phyloP scores from a whole-genome alignment of 2,329 filamentous ascomycete genomes.

The Claviceps sp. region DNA sequence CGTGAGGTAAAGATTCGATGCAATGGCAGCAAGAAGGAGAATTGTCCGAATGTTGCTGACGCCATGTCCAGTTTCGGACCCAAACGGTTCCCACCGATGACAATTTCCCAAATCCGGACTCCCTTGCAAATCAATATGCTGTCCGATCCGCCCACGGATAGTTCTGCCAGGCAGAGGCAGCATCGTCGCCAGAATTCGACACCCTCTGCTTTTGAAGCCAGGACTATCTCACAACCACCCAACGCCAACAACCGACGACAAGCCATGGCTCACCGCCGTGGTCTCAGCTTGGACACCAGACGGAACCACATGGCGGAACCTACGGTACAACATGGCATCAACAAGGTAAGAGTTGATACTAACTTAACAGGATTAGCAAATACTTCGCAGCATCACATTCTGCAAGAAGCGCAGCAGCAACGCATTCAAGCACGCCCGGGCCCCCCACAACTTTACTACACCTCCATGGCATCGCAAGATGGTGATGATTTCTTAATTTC shows the following conservation, averaged over 20 bases:
- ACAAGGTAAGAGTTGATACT: slow-evolving; percentile 38
- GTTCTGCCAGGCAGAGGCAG: slow-evolving; percentile 43
- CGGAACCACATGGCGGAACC: slow-evolving; percentile 32
- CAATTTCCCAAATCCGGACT: slow-evolving; percentile 46
- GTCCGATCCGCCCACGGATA: slow-evolving; percentile 59
- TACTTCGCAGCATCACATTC: slow-evolving; percentile 53
- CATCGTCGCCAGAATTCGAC: slow-evolving; percentile 85
- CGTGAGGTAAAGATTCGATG: slow-evolving; percentile 50
- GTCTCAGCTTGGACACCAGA: slow-evolving; percentile 70
- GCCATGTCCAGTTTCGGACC: slow-evolving; percentile 28
- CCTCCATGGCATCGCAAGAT: slow-evolving; percentile 19
- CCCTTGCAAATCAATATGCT: slow-evolving; percentile 61
- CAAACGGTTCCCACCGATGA: slow-evolving; percentile 40
- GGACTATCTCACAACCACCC: slow-evolving; percentile 55
- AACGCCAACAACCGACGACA: slow-evolving; percentile 29
- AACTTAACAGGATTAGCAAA: slow-evolving; percentile 43
- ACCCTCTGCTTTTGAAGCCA: slow-evolving; percentile 62
- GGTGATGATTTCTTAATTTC: slow-evolving; percentile 46
- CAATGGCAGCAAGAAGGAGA: neutral
- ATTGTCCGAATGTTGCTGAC: slow-evolving; percentile 2
- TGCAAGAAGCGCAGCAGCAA: slow-evolving; percentile 87
- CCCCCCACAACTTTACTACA: slow-evolving; percentile 19
- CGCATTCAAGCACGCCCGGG: slow-evolving; percentile 64
- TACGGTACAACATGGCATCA: slow-evolving; percentile 19
- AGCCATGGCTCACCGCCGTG: slow-evolving; percentile 55